phyloP scores from a whole-genome alignment of 257 asterid species.

The Ilex aquifolium region DNA sequence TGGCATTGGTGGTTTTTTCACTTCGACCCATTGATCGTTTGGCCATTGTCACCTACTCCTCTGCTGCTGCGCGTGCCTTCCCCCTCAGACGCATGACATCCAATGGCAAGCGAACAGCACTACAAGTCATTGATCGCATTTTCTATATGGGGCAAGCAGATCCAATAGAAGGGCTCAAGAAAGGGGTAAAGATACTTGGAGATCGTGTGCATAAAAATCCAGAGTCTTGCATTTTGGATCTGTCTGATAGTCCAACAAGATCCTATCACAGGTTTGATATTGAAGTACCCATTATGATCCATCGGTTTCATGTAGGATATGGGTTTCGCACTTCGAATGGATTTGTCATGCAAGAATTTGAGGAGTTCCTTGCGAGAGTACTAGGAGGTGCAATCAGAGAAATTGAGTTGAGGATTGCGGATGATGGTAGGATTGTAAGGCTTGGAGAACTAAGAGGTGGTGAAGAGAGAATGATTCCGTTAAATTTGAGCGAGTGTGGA shows the following conservation, averaged over 20 bases:
- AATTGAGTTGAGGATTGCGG: constrained; percentile 54
- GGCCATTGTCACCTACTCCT: constrained; percentile 75
- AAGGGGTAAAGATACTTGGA: constrained; percentile 66
- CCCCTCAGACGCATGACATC: constrained; percentile 90
- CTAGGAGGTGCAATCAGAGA: constrained; percentile 71
- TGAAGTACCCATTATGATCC: constrained; percentile 40
- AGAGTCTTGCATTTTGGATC: constrained; percentile 57
- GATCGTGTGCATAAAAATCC: constrained; percentile 77
- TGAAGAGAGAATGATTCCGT: constrained; percentile 74
- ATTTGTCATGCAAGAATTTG: constrained; percentile 70
- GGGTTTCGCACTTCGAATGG: constrained; percentile 64
- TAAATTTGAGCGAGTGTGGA: constrained; percentile 36
- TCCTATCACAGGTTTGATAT: constrained; percentile 45
- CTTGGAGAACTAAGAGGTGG: constrained; percentile 78
- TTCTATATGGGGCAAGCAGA: constrained; percentile 79
- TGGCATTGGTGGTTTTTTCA: constrained; percentile 73
- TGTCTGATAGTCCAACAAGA: constrained; percentile 57
- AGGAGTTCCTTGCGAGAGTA: constrained; percentile 66
- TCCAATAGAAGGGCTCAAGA: constrained; percentile 72
- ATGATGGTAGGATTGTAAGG: constrained; percentile 40
- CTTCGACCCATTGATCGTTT: constrained; percentile 68
- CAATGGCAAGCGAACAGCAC: constrained; percentile 59
- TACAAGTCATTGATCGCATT: constrained; percentile 69
- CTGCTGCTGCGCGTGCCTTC: constrained; percentile 74
- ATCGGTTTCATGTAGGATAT: constrained; percentile 57